Evolutionary conservation across 768 basidiomycete species (phyloP), one percentile per base, ranked within the genome.

Genomic region (Collybia mongolica): DNA sequence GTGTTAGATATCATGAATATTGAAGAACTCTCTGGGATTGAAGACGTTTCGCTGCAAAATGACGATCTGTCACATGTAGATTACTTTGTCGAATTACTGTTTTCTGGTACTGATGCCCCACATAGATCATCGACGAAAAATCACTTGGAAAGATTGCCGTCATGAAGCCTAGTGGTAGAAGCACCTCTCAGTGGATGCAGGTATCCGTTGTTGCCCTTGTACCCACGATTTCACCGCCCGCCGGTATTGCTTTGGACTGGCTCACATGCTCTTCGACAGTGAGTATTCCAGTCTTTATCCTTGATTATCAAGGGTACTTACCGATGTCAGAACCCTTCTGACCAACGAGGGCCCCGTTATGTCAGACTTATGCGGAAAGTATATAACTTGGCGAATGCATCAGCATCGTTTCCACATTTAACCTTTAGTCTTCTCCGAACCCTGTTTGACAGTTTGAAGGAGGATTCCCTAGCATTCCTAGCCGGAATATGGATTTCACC

Each of bases 391-490:
- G 82, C 82, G 6, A 92, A 86, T 57, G 72, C 75, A 0, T 77
- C 81, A 4, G 64, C 76, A 6, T 62, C 76, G 0, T 64, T 76
- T 9, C 70, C 75, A 0, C 64, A 74, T 3, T 65, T 92, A 6
- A 76, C 88, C 0, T 72, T 76, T 1, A 68, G 71, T 14, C 65
- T 94, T 42, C 75, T 93, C 19, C 79, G 76, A 49, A 62, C 73
- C 0, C 68, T 95, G 2, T 92, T 98, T 61, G 67, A 77, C 26
- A 81, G 75, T 49, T 70, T 96, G 11, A 81, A 79, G 45, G 81
- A 86, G 24, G 86, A 86, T 47, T 75, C 88, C 0, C 70, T 98
- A 11, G 74, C 84, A 0, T 96, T 99, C 73, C 79, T 99, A 9
- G 81, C 87, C 0, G 86, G 89, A 0, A 61, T 88, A 20, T 91